Conservation (phyloP, 768 basidiomycete genomes). For the Dioszegia aurantiaca region DNA sequence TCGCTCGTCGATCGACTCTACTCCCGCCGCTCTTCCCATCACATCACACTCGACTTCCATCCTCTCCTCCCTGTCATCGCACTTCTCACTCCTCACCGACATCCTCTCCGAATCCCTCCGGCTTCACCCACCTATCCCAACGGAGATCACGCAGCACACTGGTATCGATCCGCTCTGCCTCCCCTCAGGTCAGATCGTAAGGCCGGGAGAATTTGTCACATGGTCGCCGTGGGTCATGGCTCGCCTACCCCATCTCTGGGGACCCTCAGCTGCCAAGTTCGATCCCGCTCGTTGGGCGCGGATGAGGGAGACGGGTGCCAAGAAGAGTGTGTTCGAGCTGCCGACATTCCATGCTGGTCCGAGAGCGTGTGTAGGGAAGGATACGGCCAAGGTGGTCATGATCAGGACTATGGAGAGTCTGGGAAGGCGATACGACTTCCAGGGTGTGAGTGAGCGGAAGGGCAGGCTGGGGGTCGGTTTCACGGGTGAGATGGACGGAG, state of each 20-base stretch:
- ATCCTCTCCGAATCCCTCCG: slow-evolving; percentile 36
- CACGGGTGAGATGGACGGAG: slow-evolving; percentile 24
- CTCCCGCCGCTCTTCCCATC: background rate
- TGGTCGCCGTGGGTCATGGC: slow-evolving; percentile 33
- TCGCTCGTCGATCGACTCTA: slow-evolving; percentile 11
- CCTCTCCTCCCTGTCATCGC: background rate
- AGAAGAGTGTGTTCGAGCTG: slow-evolving; percentile 30
- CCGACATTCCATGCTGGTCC: slow-evolving; percentile 42
- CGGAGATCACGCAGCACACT: slow-evolving; percentile 26
- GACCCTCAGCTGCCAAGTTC: slow-evolving; percentile 26
- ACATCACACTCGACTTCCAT: background rate
- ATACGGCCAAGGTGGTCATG: slow-evolving; percentile 32
- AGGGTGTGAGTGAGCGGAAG: slow-evolving; percentile 17
- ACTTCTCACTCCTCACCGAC: slow-evolving; percentile 20
- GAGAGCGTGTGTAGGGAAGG: slow-evolving; percentile 36
- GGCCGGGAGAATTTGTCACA: slow-evolving; percentile 25
- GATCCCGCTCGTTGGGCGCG: slow-evolving; percentile 27
- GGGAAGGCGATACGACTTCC: slow-evolving; percentile 25
- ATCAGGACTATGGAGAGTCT: slow-evolving; percentile 21
- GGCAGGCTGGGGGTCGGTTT: slow-evolving; percentile 20
- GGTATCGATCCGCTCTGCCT: slow-evolving; percentile 18
- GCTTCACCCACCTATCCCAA: slow-evolving; percentile 34
- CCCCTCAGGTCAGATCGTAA: slow-evolving; percentile 21
- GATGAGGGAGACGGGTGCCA: slow-evolving; percentile 3
- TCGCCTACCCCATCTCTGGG: slow-evolving; percentile 26